Percentiles rank a stretch among this genome's conserved stretches.
Conservation (phyloP, 2,329 filamentous ascomycete genomes). For the Anisogramma anomala region DNA sequence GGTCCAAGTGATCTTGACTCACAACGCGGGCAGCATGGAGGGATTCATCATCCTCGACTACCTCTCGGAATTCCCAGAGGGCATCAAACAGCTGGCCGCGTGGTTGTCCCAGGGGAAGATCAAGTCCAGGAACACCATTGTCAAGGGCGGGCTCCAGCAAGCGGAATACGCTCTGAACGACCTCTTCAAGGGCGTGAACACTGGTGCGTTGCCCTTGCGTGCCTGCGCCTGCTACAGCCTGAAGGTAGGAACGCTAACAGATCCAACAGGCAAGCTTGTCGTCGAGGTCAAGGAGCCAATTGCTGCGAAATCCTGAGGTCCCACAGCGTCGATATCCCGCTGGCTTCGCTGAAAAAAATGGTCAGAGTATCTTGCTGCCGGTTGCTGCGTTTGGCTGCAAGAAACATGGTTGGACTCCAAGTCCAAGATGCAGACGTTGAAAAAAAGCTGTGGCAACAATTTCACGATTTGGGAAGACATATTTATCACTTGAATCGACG, state of each 20-base stretch:
- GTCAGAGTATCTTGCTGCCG: no score
- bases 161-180: constrained; percentile 53
- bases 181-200: constrained; percentile 59
- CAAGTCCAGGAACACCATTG: constrained; percentile 58
- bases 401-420: no score
- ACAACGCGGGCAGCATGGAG: constrained; percentile 34
- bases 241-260: neutral
- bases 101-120: constrained; percentile 65
- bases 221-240: no score
- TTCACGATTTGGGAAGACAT: no score
- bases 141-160: constrained; percentile 54
- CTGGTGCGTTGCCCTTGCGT: constrained; percentile 30
- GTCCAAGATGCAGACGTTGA: no score
- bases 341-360: no score
- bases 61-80: constrained; percentile 42
- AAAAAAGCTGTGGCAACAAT: no score
- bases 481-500: no score
- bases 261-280: constrained; percentile 36
- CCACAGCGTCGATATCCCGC: no score
- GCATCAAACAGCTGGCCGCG: constrained; percentile 47
- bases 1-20: constrained; percentile 10
- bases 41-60: constrained; percentile 68
- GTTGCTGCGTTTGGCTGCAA: no score
- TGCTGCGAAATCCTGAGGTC: no score
- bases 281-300: constrained; percentile 36